These are phyloP conservation scores for Thuja plicata DNA, from an alignment of 83 land plant species.

Conservation along the genomic window DNA sequence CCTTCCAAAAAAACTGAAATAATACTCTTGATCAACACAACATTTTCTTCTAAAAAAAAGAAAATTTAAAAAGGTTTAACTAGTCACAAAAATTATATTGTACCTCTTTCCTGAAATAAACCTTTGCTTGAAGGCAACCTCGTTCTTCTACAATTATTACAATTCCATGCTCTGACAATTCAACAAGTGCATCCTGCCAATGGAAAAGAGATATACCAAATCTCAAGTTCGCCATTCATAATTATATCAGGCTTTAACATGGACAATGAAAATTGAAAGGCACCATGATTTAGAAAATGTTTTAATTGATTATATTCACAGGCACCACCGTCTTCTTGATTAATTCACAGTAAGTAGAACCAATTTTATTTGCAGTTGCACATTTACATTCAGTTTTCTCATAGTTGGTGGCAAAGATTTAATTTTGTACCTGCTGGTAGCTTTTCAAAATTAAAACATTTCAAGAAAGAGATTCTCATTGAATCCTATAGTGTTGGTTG, in stretches of 20 bases:
- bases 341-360: not conserved
- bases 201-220: not conserved
- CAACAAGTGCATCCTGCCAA: slow-evolving; percentile 81
- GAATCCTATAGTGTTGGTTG: not conserved
- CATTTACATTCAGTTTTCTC: not conserved
- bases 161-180: slow-evolving; percentile 91
- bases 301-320: not conserved
- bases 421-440: not conserved
- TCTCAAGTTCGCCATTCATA: not conserved
- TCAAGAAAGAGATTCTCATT: not conserved
- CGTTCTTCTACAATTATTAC: slow-evolving; percentile 89
- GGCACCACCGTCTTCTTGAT: not conserved
- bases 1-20: slow-evolving; percentile 3
- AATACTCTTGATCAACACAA: not conserved
- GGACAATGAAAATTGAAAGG: not conserved
- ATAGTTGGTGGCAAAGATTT: not conserved
- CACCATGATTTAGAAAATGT: not conserved
- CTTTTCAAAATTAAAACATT: not conserved
- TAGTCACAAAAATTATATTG: not conserved
- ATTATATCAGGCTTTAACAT: not conserved
- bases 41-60: not conserved
- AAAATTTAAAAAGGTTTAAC: not conserved
- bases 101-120: slow-evolving; percentile 90
- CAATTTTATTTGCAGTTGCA: not conserved
- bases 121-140: slow-evolving; percentile 92